Conservation (phyloP, 1,284 basidiomycete genomes). For the Coniferiporia sulphurascens region DNA sequence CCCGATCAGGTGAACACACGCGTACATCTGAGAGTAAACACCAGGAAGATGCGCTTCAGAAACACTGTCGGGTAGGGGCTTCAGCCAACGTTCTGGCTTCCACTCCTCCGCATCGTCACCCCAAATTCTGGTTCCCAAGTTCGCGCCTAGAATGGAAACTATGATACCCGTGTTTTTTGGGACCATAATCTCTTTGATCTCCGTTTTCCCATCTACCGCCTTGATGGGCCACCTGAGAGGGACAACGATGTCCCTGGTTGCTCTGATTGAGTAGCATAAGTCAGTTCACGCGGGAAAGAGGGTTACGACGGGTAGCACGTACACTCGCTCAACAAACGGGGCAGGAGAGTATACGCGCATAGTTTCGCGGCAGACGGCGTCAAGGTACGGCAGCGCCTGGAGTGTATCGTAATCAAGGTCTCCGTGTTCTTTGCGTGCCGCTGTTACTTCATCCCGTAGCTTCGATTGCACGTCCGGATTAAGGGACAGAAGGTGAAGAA, state of each 20-base stretch:
- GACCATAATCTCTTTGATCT: conserved; percentile 14
- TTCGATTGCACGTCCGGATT: conserved; percentile 24
- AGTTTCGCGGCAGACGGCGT: conserved; percentile 32
- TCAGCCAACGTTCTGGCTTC: conserved; percentile 24
- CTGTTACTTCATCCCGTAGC: conserved; percentile 26
- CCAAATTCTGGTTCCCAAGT: conserved; percentile 21
- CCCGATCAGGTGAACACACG: neutral
- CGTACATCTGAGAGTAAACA: conserved; percentile 23
- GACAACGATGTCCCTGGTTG: conserved; percentile 15
- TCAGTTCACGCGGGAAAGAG: neutral
- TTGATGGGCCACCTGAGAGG: conserved; percentile 20
- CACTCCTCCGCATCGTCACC: conserved; percentile 21
- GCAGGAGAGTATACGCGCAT: conserved; percentile 21
- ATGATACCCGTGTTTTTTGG: conserved; percentile 20
- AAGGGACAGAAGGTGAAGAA: conserved; percentile 26
- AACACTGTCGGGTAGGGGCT: conserved; percentile 7
- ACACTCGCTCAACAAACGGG: conserved; percentile 9
- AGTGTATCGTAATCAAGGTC: conserved; percentile 29
- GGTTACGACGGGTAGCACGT: conserved; percentile 9
- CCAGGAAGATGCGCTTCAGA: conserved; percentile 19
- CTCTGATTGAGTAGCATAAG: neutral
- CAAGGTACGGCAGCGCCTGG: conserved; percentile 28
- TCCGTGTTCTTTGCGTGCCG: conserved; percentile 20
- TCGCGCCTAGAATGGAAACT: conserved; percentile 21
- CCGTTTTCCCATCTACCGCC: conserved; percentile 6